Base-by-base conservation (phyloP, 345 rosid genomes). In the Citrus hindsii region DNA sequence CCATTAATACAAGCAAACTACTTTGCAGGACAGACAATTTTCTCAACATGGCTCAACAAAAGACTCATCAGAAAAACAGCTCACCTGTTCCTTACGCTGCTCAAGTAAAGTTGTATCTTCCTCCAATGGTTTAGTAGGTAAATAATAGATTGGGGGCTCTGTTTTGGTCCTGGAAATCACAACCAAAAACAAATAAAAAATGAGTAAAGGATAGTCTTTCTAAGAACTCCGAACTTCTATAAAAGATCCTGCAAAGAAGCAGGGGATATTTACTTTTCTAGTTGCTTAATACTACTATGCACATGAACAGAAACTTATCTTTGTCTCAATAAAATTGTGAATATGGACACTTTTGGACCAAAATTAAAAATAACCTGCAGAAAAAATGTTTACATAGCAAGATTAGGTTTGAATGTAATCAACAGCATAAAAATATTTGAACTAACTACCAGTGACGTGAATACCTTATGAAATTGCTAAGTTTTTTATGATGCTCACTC, bases 311-410 rank as follows among this genome's bases (percentile, higher is more conserved):
- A 94, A 92, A 96, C 99, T 96, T 94, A 95, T 94, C 95, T 92
- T 90, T 80, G 92, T 86, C 88, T 88, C 90, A 90, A 91, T 86
- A 92, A 92, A 92, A 94, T 87, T 93, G 95, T 91, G 94, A 92
- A 92, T 92, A 92, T 91, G 95, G 92, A 96, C 89, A 94, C 98
- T 91, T 90, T 89, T 88, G 91, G 98, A 96, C 99, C 94, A 90
- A 90, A 95, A 88, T 87, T 89, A 92, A 94, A 94, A 90, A 84
- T 92, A 96, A 96, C 97, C 98, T 96, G 99, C 98, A 85, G 65
- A 65, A 53, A n/a, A 51, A 74, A 77, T 62, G 35, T 70, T 53
- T 13, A 56, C 38, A 63, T 9, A 33, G 64, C 59, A 83, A 66
- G 38, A 77, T 5, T 22, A 46, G 5, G 35, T 59, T 69, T 63